These are phyloP conservation scores for Leccinum angustisporum DNA, from an alignment of 1,284 basidiomycete species.

Conservation along the genomic window DNA sequence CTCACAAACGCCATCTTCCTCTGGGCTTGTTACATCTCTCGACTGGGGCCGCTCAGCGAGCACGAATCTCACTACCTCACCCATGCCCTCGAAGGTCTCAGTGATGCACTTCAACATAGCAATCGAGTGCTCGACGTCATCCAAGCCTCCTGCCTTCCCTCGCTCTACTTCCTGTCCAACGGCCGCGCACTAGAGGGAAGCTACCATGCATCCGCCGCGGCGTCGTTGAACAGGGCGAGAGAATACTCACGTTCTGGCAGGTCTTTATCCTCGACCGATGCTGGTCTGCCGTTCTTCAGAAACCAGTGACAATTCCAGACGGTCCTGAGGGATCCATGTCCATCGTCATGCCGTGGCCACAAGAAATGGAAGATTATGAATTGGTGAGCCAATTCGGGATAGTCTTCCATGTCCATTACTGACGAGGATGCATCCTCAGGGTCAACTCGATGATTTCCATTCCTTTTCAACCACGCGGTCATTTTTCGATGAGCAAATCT, in stretches of 20 bases:
- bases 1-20: slow-evolving; percentile 77
- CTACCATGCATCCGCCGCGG: slow-evolving; percentile 68
- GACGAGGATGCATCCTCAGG: slow-evolving; percentile 39
- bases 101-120: slow-evolving; percentile 55
- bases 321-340: slow-evolving; percentile 44
- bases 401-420: slow-evolving; percentile 12
- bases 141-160: slow-evolving; percentile 69
- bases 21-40: slow-evolving; percentile 76
- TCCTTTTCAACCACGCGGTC: slow-evolving; percentile 57
- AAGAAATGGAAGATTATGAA: slow-evolving; percentile 59
- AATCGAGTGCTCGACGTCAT: slow-evolving; percentile 65
- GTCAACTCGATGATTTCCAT: slow-evolving; percentile 49
- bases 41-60: slow-evolving; percentile 62
- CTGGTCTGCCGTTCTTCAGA: slow-evolving; percentile 62
- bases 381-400: slow-evolving; percentile 39
- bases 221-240: slow-evolving; percentile 64
- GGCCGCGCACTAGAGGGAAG: slow-evolving; percentile 71
- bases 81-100: slow-evolving; percentile 56
- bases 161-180: slow-evolving; percentile 71
- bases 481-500: slow-evolving; percentile 60
- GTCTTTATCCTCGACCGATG: slow-evolving; percentile 67
- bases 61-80: slow-evolving; percentile 69
- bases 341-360: slow-evolving; percentile 67
- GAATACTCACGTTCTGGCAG: slow-evolving; percentile 69
- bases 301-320: slow-evolving; percentile 55